phyloP scores from a whole-genome alignment of 371 early-diverging fungal genomes.

The Thermomucor indicae-seudaticae region DNA sequence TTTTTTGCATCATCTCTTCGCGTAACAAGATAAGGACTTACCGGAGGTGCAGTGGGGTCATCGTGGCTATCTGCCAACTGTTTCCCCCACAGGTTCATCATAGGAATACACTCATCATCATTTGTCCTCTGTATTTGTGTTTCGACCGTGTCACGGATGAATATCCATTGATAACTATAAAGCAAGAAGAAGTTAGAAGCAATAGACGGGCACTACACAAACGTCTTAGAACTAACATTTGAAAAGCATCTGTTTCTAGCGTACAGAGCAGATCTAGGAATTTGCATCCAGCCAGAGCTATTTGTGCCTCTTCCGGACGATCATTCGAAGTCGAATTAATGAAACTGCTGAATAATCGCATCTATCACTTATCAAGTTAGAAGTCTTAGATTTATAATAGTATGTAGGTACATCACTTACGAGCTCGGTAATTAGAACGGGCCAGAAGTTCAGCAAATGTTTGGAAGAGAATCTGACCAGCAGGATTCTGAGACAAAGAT shows the following conservation, averaged over 20 bases:
- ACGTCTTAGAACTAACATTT: constrained; percentile 57
- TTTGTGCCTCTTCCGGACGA: constrained; percentile 65
- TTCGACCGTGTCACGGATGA: constrained; percentile 81
- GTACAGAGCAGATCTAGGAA: constrained; percentile 81
- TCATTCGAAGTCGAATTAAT: constrained; percentile 44
- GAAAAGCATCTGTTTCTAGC: constrained; percentile 77
- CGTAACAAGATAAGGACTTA: too few relatives aligned
- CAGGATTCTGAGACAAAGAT: constrained; percentile 78
- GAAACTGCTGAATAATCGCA: constrained; percentile 57
- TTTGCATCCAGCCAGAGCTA: constrained; percentile 83
- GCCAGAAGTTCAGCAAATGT: constrained; percentile 87
- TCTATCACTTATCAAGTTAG: constrained; percentile 8
- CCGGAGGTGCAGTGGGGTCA: background rate
- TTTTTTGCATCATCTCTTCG: too few relatives aligned
- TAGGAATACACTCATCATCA: constrained; percentile 45
- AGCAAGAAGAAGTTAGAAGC: too few relatives aligned
- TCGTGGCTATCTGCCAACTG: constrained; percentile 28
- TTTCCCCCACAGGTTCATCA: constrained; percentile 53
- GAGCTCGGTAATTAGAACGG: constrained; percentile 84
- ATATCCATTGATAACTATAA: constrained; percentile 86
- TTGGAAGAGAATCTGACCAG: constrained; percentile 74
- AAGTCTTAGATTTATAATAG: background rate
- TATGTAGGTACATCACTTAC: constrained; percentile 30
- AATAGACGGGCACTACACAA: background rate
- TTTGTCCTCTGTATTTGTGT: constrained; percentile 38